Evolutionary conservation across 352 stramenopile genomes (phyloP), one percentile per base, ranked within the genome.

Genomic region (Peronosclerospora sorghi): DNA sequence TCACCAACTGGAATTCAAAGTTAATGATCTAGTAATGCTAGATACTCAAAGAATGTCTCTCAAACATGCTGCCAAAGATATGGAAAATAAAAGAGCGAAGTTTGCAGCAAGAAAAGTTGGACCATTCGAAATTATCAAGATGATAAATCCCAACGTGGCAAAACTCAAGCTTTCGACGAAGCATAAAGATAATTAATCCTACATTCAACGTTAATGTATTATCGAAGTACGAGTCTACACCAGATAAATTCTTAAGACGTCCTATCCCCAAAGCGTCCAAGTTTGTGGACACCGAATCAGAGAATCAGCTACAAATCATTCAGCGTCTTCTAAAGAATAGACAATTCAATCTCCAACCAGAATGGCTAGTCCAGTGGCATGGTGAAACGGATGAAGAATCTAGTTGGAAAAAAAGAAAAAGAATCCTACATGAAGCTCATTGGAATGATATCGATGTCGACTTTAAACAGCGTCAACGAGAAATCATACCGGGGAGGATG

Each of bases 281-380:
- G 15, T 34, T 34, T 10, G 28, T 34, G 8, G 28, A 34, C 15
- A 34, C 5, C 28, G 28, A 2, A 9, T 12, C 28, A 34, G 28
- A 9, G 28, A n/a, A 34, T 34, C 4, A 34, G 9, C 3, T 34
- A 15, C 8, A 34, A 34, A 3, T 34, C 15, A 34, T 34, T 13
- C 3, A 34, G 15, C 28, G 3, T n/a, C 2, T 34, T 15, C 8
- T 34, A 34, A 34, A 34, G 9, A 34, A 34, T 12, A 34, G 4
- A 15, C 28, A 34, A 34, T 34, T 34, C 15, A 13, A 34, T 48
- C 75, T 38, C 44, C 26, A 30, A 30, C 26, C 26, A 30, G 6
- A 30, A 6, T 30, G 26, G 26, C 26, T 30, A 6, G 10, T 30
- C 10, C 10, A 30, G 10, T 30, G 26, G 10, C 26, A 30, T 30